Base-by-base conservation (phyloP, 2,329 filamentous ascomycete species). In the Fusarium chlamydosporum region DNA sequence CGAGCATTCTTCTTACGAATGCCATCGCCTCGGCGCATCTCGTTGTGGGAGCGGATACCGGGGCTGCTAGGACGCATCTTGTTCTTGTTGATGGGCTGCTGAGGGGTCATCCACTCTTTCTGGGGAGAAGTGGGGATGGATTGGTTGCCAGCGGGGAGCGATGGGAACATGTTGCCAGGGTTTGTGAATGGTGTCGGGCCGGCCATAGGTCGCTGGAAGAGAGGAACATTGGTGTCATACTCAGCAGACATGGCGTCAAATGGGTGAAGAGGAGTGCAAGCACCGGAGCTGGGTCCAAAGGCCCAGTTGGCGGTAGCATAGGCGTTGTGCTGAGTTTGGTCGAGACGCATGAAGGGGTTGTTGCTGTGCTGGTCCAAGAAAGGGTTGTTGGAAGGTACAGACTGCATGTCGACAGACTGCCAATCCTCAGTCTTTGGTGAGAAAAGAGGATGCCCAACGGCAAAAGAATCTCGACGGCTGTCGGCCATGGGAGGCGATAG, bases 1-100 rank as follows among this genome's bases (percentile, higher is more conserved):
- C 95, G 92, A 70, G 94, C 94, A 77, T 98, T 99, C 91, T 98
- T 98, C 89, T 99, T 99, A 76, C 96, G 89, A 80, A 98, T 96
- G 65, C 96, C 93, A 73, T 96, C 94, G 58, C 93, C 89, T 72
- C 92, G 88, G 66, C 89, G 86, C 79, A 92, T 84, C 57, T 94
- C 91, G 65, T 94, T 93, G 82, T 92, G 91, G 73, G 87, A 91
- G 76, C 89, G 88, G 79, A 91, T 87, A 56, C 87, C 84, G 29
- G 92, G 88, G 79, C 88, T 94, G 77, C 87, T 87, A 41, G 89
- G 86, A 34, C 82, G 85, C 84, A 91, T 89, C 73, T 65, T 65
- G 35, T 87, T 84, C 81, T 89, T 89, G 64, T 81, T 80, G 78
- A 86, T 81, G 51, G 81, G 78, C 70, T 85, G 83, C 61, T 81